phyloP scores from a whole-genome alignment of 192 early-diverging fungal species.

The Coemansia interrupta region DNA sequence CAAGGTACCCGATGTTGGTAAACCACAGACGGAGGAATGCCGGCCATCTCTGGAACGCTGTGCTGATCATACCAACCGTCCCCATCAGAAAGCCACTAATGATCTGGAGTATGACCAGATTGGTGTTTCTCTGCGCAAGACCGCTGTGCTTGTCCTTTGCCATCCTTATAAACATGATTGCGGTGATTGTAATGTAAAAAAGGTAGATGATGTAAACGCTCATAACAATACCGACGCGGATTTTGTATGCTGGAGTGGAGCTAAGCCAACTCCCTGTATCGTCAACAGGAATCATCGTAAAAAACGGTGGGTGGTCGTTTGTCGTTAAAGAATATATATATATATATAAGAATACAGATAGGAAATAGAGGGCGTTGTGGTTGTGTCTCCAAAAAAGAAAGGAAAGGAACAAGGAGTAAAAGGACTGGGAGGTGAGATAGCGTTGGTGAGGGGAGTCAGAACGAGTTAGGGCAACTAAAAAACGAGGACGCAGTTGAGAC shows the following conservation, averaged over 20 bases:
- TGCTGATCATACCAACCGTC: conserved; percentile 24
- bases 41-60: conserved; percentile 37
- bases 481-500: too few species aligned
- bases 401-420: too few species aligned
- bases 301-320: background rate
- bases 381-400: too few species aligned
- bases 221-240: conserved; percentile 27
- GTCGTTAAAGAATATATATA: too few species aligned
- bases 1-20: conserved; percentile 22
- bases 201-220: conserved; percentile 22
- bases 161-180: conserved; percentile 34
- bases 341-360: too few species aligned
- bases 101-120: conserved; percentile 25
- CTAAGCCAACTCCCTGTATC: conserved; percentile 22
- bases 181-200: conserved; percentile 25
- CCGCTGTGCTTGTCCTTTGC: conserved; percentile 45
- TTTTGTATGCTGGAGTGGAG: conserved; percentile 25
- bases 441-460: too few species aligned
- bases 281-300: conserved; percentile 1
- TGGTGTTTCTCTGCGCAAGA: conserved; percentile 27
- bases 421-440: too few species aligned
- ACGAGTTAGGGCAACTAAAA: too few species aligned
- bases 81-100: conserved; percentile 24
- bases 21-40: conserved; percentile 46
- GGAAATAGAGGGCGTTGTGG: too few species aligned